Evolutionary conservation across 768 basidiomycete species (phyloP), one percentile per base, ranked within the genome.

Genomic region (Tulasnella calospora): DNA sequence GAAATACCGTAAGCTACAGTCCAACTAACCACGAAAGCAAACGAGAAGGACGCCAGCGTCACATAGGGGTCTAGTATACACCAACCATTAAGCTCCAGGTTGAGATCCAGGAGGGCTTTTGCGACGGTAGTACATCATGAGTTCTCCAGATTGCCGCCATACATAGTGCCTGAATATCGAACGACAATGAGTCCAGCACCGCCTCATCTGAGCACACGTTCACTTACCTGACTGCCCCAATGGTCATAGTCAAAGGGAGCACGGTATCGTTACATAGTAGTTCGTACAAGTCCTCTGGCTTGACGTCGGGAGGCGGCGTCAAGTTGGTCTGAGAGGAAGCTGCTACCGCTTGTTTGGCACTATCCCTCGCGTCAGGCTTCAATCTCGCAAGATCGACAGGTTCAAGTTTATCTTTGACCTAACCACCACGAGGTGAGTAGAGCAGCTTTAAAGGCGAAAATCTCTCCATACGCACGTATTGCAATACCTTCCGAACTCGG

Each of bases 251-350:
- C 36, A 92, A 86, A 33, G 96, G 92, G 44, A 99, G 86, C 21
- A 93, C 86, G n/a, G 88, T 86, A 80, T 94, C 93, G 81, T 94
- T 94, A 84, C 96, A 98, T 36, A 98, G 83, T 67, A 99, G 90
- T 85, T 99, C 96, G 83, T 94, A 92, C 38, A 88, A 82, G 35
- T 95, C 92, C 81, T 95, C 94, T 13, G 89, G 86, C 79, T 84
- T 85, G 40, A 71, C 73, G 19, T 72, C 71, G 13, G 30, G 21
- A 27, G 71, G 36, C 30, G 71, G 2, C 30, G 71, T 2, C 23
- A 40, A 40, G 33, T 17, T 72, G 23, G 71, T 40, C 33, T 67
- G 61, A 12, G 61, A 67, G 1, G 33, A 33, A 0, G 30, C 15
- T 13, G 71, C 6, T 12, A 38, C 36, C 4, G 30, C n/a, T 71